Base-by-base conservation (phyloP, 139 green algal genomes). In the Monoraphidium neglectum region DNA sequence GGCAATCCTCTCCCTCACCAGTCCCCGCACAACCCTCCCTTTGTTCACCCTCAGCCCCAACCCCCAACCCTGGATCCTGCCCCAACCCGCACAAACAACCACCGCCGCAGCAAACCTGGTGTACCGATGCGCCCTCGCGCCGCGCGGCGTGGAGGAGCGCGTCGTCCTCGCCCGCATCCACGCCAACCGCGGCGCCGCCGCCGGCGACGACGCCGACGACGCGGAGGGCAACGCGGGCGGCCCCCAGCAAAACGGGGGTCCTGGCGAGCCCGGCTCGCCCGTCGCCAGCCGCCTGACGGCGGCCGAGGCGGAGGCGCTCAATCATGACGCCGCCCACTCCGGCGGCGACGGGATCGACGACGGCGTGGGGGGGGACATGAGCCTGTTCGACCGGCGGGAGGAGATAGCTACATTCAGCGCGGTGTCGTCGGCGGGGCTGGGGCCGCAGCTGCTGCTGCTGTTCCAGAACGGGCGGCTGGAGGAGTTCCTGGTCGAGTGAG, bases 21-120 rank as follows among this genome's bases (percentile, higher is more conserved):
- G 61, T 72, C 61, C 61, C 72, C 13, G 30, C 3, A 5, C 46
- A 71, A n/a, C n/a, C n/a, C n/a, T n/a, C n/a, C n/a, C n/a, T n/a
- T n/a, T n/a, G n/a, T n/a, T n/a, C n/a, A n/a, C n/a, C n/a, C n/a
- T n/a, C n/a, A n/a, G n/a, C n/a, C n/a, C n/a, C n/a, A n/a, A n/a
- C n/a, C n/a, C n/a, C n/a, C n/a, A n/a, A n/a, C n/a, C n/a, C n/a
- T n/a, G n/a, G n/a, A n/a, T n/a, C 13, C 46, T 65, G 1, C 40
- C 26, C 26, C 63, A 67, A 12, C 65, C 73, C 10, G 73, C 85
- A 26, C 57, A 71, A 43, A 83, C 89, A 46, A 73, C 92, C 30
- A 87, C 77, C 40, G 87, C 87, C 15, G 87, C 88, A 87, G 90
- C 84, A 4, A 93, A 93, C 59, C 68, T 93, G 23, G 86, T 93